These are phyloP conservation scores for Pythium coloratum DNA, from an alignment of 352 stramenopile species.

Conservation along the genomic window DNA sequence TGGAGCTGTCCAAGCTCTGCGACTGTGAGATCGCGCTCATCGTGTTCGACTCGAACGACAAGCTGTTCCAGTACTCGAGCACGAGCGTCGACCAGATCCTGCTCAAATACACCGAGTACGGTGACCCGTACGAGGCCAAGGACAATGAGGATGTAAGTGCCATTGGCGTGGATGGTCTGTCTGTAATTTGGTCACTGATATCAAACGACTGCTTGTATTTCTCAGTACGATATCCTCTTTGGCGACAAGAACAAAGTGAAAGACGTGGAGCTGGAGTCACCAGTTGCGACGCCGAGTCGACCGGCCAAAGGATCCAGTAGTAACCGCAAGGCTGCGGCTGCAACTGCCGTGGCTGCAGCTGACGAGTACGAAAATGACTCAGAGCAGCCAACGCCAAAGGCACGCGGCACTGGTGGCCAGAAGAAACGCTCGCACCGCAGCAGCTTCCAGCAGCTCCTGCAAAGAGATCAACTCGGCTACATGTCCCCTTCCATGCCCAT, in stretches of 20 bases:
- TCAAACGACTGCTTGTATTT: not conserved
- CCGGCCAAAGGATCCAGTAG: slow-evolving; percentile 28
- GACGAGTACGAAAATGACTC: slow-evolving; percentile 44
- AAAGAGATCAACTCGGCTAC: slow-evolving; percentile 73
- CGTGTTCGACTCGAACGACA: slow-evolving; percentile 87
- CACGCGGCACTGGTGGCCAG: slow-evolving; percentile 32
- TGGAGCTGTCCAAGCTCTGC: slow-evolving; percentile 86
- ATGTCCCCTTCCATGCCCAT: slow-evolving; percentile 62
- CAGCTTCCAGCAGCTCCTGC: slow-evolving; percentile 74
- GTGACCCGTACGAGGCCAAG: slow-evolving; percentile 80
- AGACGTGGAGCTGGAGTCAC: slow-evolving; percentile 35
- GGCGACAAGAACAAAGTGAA: slow-evolving; percentile 80
- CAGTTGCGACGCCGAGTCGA: slow-evolving; percentile 10
- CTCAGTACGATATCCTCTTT: slow-evolving; percentile 82
- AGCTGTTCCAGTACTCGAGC: slow-evolving; percentile 85
- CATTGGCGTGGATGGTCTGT: no score
- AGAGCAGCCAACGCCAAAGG: slow-evolving; percentile 61
- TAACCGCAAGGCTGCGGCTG: slow-evolving; percentile 7
- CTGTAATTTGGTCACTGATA: not conserved
- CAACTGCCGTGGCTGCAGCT: slow-evolving; percentile 15
- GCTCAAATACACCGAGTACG: slow-evolving; percentile 87
- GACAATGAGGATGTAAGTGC: slow-evolving; percentile 78
- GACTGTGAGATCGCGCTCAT: slow-evolving; percentile 87
- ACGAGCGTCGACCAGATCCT: slow-evolving; percentile 81
- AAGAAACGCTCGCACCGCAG: slow-evolving; percentile 75